These are phyloP conservation scores for Cordyceps cicadae DNA, from an alignment of 2,329 filamentous ascomycete genomes.

Conservation along the genomic window DNA sequence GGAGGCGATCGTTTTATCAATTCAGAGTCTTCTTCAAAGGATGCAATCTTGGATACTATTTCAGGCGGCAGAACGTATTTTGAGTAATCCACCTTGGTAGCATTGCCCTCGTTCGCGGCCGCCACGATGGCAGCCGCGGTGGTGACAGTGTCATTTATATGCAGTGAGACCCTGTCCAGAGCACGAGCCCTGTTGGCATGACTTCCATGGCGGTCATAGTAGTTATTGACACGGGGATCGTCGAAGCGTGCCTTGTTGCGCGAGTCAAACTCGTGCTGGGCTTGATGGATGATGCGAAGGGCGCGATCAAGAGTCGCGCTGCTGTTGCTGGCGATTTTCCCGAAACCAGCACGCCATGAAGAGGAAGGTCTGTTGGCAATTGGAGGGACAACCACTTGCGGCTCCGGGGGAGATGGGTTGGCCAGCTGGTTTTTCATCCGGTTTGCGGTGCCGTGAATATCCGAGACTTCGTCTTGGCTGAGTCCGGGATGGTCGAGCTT, in stretches of 20 bases:
- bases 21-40: background rate
- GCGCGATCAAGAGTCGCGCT: conserved; percentile 38
- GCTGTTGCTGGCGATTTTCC: background rate
- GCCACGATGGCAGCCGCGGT: conserved; percentile 3
- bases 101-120: conserved; percentile 1
- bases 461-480: background rate
- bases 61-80: background rate
- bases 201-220: background rate
- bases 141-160: conserved; percentile 3
- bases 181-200: conserved; percentile 1
- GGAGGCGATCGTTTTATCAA: background rate
- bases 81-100: background rate
- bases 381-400: background rate
- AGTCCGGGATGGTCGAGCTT: background rate
- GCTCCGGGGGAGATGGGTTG: background rate
- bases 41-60: background rate
- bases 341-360: background rate
- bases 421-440: background rate
- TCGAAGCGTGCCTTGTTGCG: background rate
- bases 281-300: conserved; percentile 27
- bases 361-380: conserved; percentile 5
- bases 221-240: conserved; percentile 3
- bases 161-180: background rate
- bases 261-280: conserved; percentile 8
- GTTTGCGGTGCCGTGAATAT: background rate